These are phyloP conservation scores for Botryotinia convoluta DNA, from an alignment of 2,329 filamentous ascomycete species.

Conservation along the genomic window DNA sequence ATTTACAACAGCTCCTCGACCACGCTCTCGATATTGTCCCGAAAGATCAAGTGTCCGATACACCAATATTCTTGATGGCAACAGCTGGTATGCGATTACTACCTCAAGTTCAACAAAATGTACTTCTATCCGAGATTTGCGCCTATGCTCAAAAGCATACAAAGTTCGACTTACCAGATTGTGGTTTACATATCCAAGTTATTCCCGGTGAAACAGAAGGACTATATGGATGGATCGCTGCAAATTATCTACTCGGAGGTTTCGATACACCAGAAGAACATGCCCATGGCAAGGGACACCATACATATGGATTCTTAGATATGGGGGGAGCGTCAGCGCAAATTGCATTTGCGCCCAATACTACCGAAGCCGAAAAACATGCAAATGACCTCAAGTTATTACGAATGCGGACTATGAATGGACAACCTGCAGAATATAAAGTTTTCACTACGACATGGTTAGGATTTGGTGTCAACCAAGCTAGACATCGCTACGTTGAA, in stretches of 20 bases:
- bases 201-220: constrained; percentile 96
- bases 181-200: constrained; percentile 83
- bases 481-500: constrained; percentile 79
- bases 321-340: constrained; percentile 98
- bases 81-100: constrained; percentile 93
- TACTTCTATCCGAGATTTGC: constrained; percentile 76
- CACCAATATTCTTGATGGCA: constrained; percentile 91
- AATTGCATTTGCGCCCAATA: constrained; percentile 94
- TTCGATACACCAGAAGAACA: constrained; percentile 77
- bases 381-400: constrained; percentile 84
- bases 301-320: constrained; percentile 95
- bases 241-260: constrained; percentile 89
- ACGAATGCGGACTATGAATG: constrained; percentile 79
- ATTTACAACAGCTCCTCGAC: constrained; percentile 75
- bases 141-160: constrained; percentile 75
- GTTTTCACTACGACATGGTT: constrained; percentile 97
- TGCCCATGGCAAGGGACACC: constrained; percentile 79
- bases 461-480: constrained; percentile 94
- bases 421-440: constrained; percentile 72
- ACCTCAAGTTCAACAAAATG: constrained; percentile 66
- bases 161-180: constrained; percentile 84
- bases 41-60: constrained; percentile 70
- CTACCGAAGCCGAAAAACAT: constrained; percentile 85
- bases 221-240: constrained; percentile 94
- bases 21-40: constrained; percentile 81